These are phyloP conservation scores for Fusarium chaquense DNA, from an alignment of 2,329 filamentous ascomycete species.

Conservation along the genomic window DNA sequence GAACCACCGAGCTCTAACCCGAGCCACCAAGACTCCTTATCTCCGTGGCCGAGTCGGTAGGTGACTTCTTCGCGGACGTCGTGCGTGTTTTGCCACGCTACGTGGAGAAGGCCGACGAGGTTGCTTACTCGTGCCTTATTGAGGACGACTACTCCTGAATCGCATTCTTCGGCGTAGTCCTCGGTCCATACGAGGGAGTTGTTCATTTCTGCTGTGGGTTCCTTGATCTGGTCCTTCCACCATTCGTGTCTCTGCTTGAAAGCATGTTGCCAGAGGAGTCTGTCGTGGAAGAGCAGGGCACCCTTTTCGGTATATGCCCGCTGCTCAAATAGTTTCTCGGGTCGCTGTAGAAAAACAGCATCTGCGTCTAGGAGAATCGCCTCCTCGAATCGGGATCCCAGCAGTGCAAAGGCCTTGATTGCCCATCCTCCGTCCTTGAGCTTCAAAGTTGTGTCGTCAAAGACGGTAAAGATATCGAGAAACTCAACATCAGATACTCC, in stretches of 20 bases:
- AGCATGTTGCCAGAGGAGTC: slow-evolving; percentile 53
- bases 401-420: slow-evolving; percentile 55
- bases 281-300: slow-evolving; percentile 56
- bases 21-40: slow-evolving; percentile 61
- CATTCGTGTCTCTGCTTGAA: slow-evolving; percentile 52
- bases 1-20: slow-evolving; percentile 56
- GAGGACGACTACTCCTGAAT: slow-evolving; percentile 56
- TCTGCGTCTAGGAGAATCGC: slow-evolving; percentile 56
- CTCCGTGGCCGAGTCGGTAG: slow-evolving; percentile 56
- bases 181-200: slow-evolving; percentile 54
- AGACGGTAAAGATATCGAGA: slow-evolving; percentile 49
- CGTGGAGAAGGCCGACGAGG: slow-evolving; percentile 55
- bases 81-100: slow-evolving; percentile 58
- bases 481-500: slow-evolving; percentile 43
- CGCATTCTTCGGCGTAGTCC: slow-evolving; percentile 56
- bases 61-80: slow-evolving; percentile 55
- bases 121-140: slow-evolving; percentile 54
- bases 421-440: slow-evolving; percentile 53
- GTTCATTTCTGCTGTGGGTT: slow-evolving; percentile 50
- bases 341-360: slow-evolving; percentile 53
- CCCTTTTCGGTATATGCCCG: slow-evolving; percentile 49
- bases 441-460: slow-evolving; percentile 50
- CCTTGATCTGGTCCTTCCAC: slow-evolving; percentile 53
- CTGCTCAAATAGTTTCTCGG: slow-evolving; percentile 51
- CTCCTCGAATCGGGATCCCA: slow-evolving; percentile 53